Conservation (phyloP, 2,329 filamentous ascomycete species). For the Tolypocladium sp. region DNA sequence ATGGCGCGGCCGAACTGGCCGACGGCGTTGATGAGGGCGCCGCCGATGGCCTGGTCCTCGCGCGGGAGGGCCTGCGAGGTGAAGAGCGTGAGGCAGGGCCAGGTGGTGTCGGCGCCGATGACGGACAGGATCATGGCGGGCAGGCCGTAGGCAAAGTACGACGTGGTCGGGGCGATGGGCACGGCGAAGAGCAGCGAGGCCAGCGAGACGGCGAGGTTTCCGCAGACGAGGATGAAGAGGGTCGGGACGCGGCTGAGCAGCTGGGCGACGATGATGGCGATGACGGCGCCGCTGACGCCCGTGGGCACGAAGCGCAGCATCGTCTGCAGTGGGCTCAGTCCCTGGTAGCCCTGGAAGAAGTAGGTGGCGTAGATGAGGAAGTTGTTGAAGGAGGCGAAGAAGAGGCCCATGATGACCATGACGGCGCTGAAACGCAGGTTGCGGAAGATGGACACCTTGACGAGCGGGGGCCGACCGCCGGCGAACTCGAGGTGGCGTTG, state of each 20-base stretch:
- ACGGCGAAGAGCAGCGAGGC: conserved; percentile 53
- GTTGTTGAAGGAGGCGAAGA: conserved; percentile 61
- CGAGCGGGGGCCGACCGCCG: conserved; percentile 37
- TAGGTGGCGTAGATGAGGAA: conserved; percentile 60
- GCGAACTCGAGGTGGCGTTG: conserved; percentile 35
- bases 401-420: conserved; percentile 56
- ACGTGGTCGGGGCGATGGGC: conserved; percentile 49
- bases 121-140: conserved; percentile 58
- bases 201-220: conserved; percentile 45
- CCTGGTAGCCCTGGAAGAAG: conserved; percentile 61
- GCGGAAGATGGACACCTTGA: conserved; percentile 57
- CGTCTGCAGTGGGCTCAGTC: conserved; percentile 52
- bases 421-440: conserved; percentile 52
- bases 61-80: conserved; percentile 52
- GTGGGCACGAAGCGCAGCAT: conserved; percentile 61
- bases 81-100: conserved; percentile 57
- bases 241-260: conserved; percentile 50
- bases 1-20: conserved; percentile 57
- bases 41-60: conserved; percentile 58
- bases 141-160: conserved; percentile 60
- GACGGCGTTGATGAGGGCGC: conserved; percentile 58
- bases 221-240: conserved; percentile 47
- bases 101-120: conserved; percentile 57
- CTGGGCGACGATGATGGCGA: conserved; percentile 44
- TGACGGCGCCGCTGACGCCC: conserved; percentile 49